Percentiles rank a stretch among this genome's conserved stretches.
Evolutionary conservation across 179 eudicot species (phyloP).

Genomic region (Monotropa hypopitys): DNA sequence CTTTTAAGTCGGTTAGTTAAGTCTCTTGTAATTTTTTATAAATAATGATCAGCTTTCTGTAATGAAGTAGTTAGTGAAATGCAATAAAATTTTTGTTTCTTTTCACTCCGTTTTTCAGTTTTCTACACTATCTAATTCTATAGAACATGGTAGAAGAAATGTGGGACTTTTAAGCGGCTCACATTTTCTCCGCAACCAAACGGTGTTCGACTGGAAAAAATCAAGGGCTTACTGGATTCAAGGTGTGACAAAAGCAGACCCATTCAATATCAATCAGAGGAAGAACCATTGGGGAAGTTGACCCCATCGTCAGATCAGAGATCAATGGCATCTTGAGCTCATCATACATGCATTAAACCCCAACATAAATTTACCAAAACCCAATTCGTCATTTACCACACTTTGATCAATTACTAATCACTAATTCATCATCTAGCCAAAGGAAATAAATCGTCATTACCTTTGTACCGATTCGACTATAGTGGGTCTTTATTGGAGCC

Average conservation of each 20-base stretch:
- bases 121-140: neutral
- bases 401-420: neutral
- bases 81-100: too few species aligned
- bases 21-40: too few species aligned
- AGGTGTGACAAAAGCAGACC: conserved; percentile 93
- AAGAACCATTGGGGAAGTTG: conserved; percentile 51
- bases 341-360: conserved; percentile 45
- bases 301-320: conserved; percentile 43
- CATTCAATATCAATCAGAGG: conserved; percentile 90
- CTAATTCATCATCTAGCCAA: neutral
- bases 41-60: too few species aligned
- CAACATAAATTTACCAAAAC: conserved; percentile 1
- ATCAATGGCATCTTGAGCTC: conserved; percentile 93
- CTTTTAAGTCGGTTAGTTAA: too few species aligned
- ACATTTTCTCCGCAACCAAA: conserved; percentile 6
- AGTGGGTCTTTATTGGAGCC: conserved; percentile 44
- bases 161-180: neutral
- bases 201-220: neutral
- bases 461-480: conserved; percentile 55
- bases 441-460: conserved; percentile 8
- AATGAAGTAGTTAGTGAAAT: too few species aligned
- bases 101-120: too few species aligned
- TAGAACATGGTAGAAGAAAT: neutral
- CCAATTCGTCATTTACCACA: neutral
- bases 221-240: conserved; percentile 48